phyloP scores from a whole-genome alignment of 2,329 filamentous ascomycete species.

The Sporothrix pseudoabietina region DNA sequence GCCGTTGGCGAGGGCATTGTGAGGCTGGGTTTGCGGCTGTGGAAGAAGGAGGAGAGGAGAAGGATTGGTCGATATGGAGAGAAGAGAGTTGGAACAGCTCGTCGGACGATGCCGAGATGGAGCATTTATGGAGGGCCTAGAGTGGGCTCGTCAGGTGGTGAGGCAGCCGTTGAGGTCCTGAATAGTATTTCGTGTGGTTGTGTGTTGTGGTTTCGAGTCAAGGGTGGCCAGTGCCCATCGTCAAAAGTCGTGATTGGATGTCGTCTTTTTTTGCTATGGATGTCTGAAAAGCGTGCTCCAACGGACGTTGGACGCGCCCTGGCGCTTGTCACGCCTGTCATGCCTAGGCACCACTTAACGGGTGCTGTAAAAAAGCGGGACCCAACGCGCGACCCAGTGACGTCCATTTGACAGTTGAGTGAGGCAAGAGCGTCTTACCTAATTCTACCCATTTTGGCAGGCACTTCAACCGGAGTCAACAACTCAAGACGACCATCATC shows the following conservation, averaged over 20 bases:
- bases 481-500: not conserved
- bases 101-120: not conserved
- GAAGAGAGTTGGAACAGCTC: not conserved
- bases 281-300: not conserved
- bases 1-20: not conserved
- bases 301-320: not conserved
- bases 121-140: not conserved
- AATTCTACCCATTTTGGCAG: not conserved
- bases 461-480: not conserved
- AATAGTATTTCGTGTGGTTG: not conserved
- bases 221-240: not conserved
- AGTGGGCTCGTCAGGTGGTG: too few relatives aligned
- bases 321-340: not conserved
- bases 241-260: not conserved
- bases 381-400: constrained; percentile 21
- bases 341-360: not conserved
- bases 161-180: not conserved
- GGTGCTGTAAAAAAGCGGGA: constrained; percentile 10
- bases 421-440: not conserved
- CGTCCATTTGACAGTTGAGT: not conserved
- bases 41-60: not conserved
- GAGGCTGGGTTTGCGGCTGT: not conserved
- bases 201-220: not conserved
- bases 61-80: not conserved
- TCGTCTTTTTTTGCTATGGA: constrained; percentile 10